phyloP scores from a whole-genome alignment of 768 basidiomycete species.

The Termitomyces sp. region DNA sequence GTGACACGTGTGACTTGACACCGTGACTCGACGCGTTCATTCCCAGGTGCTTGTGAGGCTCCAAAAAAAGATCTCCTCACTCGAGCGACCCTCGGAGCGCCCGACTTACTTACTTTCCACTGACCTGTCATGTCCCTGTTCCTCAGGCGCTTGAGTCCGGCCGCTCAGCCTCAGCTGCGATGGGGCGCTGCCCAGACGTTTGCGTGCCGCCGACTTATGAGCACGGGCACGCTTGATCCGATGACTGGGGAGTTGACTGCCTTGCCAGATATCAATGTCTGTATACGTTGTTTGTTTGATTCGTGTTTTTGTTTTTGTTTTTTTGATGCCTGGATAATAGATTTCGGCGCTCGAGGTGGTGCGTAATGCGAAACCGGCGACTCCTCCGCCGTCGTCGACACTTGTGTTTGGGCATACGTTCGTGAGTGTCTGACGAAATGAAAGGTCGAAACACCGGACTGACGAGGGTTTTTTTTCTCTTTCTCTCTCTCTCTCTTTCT shows the following conservation, averaged over 20 bases:
- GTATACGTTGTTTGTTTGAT: slow-evolving; percentile 3
- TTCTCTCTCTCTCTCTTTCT: background rate
- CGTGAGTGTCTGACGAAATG: slow-evolving; percentile 32
- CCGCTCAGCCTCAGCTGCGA: slow-evolving; percentile 7
- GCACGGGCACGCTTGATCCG: slow-evolving; percentile 7
- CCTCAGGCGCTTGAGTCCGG: slow-evolving; percentile 7
- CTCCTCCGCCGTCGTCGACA: slow-evolving; percentile 55
- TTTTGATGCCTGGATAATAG: slow-evolving; percentile 23
- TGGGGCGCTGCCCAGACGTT: slow-evolving; percentile 9
- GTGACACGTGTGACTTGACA: background rate
- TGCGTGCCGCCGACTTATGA: slow-evolving; percentile 9
- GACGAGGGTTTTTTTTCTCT: background rate
- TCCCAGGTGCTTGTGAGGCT: background rate
- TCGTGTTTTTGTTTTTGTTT: background rate
- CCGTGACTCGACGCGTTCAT: background rate
- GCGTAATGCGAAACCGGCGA: slow-evolving; percentile 45
- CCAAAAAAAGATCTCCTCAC: background rate
- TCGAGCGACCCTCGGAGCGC: background rate
- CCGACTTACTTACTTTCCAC: background rate
- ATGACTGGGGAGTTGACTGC: slow-evolving; percentile 17
- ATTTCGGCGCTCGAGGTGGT: slow-evolving; percentile 45
- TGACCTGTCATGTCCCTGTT: slow-evolving; percentile 6
- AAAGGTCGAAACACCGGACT: slow-evolving; percentile 3
- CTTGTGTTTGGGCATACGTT: slow-evolving; percentile 86
- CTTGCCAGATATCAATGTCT: slow-evolving; percentile 30